Conservation (phyloP, 352 stramenopile genomes). For the Phytophthora macrochlamydospora region DNA sequence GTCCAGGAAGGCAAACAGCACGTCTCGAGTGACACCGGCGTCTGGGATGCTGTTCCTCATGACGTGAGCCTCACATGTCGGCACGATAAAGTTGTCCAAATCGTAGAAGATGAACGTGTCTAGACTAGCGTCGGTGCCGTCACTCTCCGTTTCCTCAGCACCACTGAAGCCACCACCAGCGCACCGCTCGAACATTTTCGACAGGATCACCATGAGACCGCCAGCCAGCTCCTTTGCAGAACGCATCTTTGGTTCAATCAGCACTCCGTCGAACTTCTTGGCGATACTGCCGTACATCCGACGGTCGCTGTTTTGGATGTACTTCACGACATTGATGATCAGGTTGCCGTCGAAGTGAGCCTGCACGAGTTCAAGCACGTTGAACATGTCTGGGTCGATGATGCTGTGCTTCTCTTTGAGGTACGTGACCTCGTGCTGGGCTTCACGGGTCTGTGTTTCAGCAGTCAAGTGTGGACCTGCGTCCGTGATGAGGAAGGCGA, state of each 20-base stretch:
- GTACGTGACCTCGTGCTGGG: slow-evolving; percentile 43
- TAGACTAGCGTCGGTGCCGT: slow-evolving; percentile 21
- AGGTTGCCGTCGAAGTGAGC: slow-evolving; percentile 58
- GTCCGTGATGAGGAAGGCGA: slow-evolving; percentile 76
- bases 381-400: slow-evolving; percentile 59
- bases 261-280: slow-evolving; percentile 63
- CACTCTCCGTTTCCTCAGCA: slow-evolving; percentile 4
- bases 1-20: slow-evolving; percentile 65
- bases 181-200: slow-evolving; percentile 54
- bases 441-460: slow-evolving; percentile 37
- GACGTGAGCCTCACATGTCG: slow-evolving; percentile 40
- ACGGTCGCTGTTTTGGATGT: slow-evolving; percentile 57
- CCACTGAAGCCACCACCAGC: slow-evolving; percentile 21
- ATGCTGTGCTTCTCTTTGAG: slow-evolving; percentile 56
- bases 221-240: slow-evolving; percentile 35
- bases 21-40: slow-evolving; percentile 47
- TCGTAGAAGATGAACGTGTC: slow-evolving; percentile 66
- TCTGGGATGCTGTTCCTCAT: slow-evolving; percentile 28
- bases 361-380: slow-evolving; percentile 49
- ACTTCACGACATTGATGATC: slow-evolving; percentile 72
- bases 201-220: slow-evolving; percentile 60
- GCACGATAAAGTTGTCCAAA: slow-evolving; percentile 34
- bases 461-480: slow-evolving; percentile 54
- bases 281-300: slow-evolving; percentile 59
- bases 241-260: slow-evolving; percentile 56